Evolutionary conservation across 2,329 filamentous ascomycete species (phyloP), one percentile per base, ranked within the genome.

Genomic region (Cladophialophora psammophila): DNA sequence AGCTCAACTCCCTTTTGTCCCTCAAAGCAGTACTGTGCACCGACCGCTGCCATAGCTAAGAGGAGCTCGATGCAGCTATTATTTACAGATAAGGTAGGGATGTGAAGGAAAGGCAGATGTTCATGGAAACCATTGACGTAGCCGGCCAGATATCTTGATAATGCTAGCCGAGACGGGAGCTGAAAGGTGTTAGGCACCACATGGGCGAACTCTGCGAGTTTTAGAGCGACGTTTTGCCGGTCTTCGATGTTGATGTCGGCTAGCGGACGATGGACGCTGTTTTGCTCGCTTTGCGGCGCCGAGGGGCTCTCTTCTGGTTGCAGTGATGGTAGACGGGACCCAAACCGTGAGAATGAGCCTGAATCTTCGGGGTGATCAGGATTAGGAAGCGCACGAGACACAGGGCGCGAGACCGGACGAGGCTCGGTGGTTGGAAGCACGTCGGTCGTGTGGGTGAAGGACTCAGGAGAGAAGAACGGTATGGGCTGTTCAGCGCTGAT

Each of bases 401-500:
- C 20, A 38, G 66, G 63, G n/a, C 58, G 57, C 26, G 45, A 50
- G 45, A 50, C 26, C 20, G 26, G 59, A 52, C 59, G 59, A 42
- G 35, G 40, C 61, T 69, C 62, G n/a, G 62, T 65, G 12, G 66
- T 52, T 9, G 60, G 55, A 20, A 56, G 38, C 35, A 63, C 34
- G 3, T 79, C 77, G 18, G 74, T 69, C 20, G 71, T 64, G 56
- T 78, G 77, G 4, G 64, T 72, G 57, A 78, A 72, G 8, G 77
- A 78, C 38, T 80, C 78, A 8, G 78, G 78, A 5, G 78, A 80
- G 66, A 79, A 80, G 72, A 80, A 79, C 1, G 78, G 79, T 66
- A 80, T 79, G 3, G 78, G 78, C 56, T 80, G 79, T 65, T 80
- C 78, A 5, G 78, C 74, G 48, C 75, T 79, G 65, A 80, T 77